Percentiles rank a stretch among this genome's conserved stretches.
Evolutionary conservation across 2,329 filamentous ascomycete genomes (phyloP).

Genomic region (Neonectria coccinea): DNA sequence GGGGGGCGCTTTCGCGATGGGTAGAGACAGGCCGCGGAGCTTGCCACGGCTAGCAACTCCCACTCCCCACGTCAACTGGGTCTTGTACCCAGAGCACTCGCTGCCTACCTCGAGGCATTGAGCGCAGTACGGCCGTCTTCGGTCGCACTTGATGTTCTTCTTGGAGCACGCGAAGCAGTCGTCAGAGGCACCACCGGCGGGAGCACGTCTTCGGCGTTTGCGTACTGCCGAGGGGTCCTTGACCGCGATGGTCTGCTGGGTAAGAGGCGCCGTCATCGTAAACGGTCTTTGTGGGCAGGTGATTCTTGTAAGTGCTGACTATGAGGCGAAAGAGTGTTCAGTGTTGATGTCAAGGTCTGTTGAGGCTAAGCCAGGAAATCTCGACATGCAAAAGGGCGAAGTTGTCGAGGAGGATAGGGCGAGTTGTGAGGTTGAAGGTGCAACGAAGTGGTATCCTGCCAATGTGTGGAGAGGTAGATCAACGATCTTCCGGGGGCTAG

Average conservation of each 20-base stretch:
- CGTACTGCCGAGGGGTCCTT: slow-evolving; percentile 66
- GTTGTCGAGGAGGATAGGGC: slow-evolving; percentile 17
- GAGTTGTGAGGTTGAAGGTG: slow-evolving; percentile 21
- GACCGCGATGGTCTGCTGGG: slow-evolving; percentile 57
- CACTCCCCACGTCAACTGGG: slow-evolving; percentile 95
- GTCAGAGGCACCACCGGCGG: slow-evolving; percentile 88
- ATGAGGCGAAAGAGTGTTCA: slow-evolving; percentile 16
- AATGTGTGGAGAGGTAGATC: slow-evolving; percentile 26
- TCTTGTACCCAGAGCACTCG: slow-evolving; percentile 96
- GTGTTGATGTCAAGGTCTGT: slow-evolving; percentile 24
- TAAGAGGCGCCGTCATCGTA: slow-evolving; percentile 63
- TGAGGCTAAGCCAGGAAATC: slow-evolving; percentile 24
- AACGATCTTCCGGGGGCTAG: slow-evolving; percentile 21
- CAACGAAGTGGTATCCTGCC: slow-evolving; percentile 10
- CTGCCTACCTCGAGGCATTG: slow-evolving; percentile 92
- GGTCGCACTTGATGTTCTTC: slow-evolving; percentile 86
- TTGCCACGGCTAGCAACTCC: slow-evolving; percentile 96
- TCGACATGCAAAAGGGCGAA: slow-evolving; percentile 27
- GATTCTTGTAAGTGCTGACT: slow-evolving; percentile 19
- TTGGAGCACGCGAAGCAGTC: slow-evolving; percentile 96
- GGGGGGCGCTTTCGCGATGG: slow-evolving; percentile 71
- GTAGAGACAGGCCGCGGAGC: slow-evolving; percentile 86
- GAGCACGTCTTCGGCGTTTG: slow-evolving; percentile 88
- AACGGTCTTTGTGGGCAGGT: slow-evolving; percentile 16
- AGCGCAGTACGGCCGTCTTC: slow-evolving; percentile 92